Evolutionary conservation across 495 filamentous ascomycete species (phyloP).

Genomic region (Parmelia sp.): DNA sequence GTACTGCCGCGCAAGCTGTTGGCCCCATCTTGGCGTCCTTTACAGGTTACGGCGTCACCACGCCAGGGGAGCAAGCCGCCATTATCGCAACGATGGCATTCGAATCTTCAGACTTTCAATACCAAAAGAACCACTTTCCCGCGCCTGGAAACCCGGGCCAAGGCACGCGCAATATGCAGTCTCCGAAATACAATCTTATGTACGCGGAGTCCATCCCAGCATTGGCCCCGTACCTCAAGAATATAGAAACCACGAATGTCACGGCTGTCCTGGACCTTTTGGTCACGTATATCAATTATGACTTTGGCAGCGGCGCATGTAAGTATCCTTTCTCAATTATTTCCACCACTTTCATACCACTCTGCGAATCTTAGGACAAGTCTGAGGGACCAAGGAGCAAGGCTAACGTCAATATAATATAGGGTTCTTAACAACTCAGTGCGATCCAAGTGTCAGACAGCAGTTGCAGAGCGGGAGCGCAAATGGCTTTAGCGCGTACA

Average conservation of each 20-base stretch:
- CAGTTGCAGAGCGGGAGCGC: constrained; percentile 46
- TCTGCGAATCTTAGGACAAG: too few relatives aligned
- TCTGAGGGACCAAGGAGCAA: too few relatives aligned
- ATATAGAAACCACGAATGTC: constrained; percentile 29
- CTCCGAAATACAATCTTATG: constrained; percentile 43
- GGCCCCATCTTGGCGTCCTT: constrained; percentile 51
- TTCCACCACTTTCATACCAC: too few relatives aligned
- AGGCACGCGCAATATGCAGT: constrained; percentile 54
- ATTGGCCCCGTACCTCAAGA: constrained; percentile 35
- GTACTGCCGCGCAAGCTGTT: constrained; percentile 57
- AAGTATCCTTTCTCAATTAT: too few relatives aligned
- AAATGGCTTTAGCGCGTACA: constrained; percentile 55
- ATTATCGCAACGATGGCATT: constrained; percentile 57
- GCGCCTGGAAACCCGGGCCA: constrained; percentile 59
- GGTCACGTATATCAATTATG: constrained; percentile 47
- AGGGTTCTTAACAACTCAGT: constrained; percentile 69
- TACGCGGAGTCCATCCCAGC: constrained; percentile 56
- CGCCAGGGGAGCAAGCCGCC: constrained; percentile 54
- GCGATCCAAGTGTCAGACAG: constrained; percentile 38
- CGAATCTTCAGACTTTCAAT: constrained; percentile 63
- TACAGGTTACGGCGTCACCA: constrained; percentile 47
- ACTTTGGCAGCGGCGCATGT: constrained; percentile 69
- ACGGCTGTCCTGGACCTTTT: constrained; percentile 54
- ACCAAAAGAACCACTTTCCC: constrained; percentile 59
- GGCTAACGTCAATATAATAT: too few relatives aligned